Conservation (phyloP, 2,329 filamentous ascomycete genomes). For the Decorospora gaudefroyi region DNA sequence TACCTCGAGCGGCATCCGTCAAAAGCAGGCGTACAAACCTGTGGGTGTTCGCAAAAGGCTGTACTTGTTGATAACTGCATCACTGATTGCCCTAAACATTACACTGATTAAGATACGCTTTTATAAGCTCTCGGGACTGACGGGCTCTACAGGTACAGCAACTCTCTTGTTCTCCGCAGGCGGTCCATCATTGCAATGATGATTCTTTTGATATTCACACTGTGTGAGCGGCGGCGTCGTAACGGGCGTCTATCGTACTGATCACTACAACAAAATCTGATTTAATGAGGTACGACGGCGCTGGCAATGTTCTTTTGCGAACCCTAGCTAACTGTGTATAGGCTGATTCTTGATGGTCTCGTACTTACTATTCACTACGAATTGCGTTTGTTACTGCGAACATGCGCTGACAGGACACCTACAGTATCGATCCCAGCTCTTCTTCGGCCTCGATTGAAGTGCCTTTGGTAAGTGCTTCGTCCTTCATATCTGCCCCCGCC, state of each 20-base stretch:
- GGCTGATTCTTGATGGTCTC: slow-evolving; percentile 48
- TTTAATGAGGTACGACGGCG: slow-evolving; percentile 65
- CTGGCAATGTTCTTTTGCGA: background rate
- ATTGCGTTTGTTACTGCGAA: slow-evolving; percentile 15
- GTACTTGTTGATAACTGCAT: slow-evolving; percentile 73
- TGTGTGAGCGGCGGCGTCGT: slow-evolving; percentile 64
- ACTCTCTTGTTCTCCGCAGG: slow-evolving; percentile 40
- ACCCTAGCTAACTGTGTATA: slow-evolving; percentile 32
- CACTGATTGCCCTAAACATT: slow-evolving; percentile 57
- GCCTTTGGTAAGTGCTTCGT: slow-evolving; percentile 24
- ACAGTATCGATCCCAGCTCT: slow-evolving; percentile 8
- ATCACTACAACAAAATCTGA: slow-evolving; percentile 70
- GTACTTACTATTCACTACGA: slow-evolving; percentile 16
- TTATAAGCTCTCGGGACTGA: slow-evolving; percentile 16
- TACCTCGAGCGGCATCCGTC: slow-evolving; percentile 56
- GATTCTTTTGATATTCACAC: slow-evolving; percentile 68
- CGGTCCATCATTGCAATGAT: slow-evolving; percentile 61
- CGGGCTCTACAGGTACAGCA: slow-evolving; percentile 40
- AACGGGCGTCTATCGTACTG: slow-evolving; percentile 57
- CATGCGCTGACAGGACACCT: slow-evolving; percentile 29
- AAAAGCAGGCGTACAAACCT: slow-evolving; percentile 67
- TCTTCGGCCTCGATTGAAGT: background rate
- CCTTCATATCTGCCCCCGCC: slow-evolving; percentile 7
- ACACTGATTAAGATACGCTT: slow-evolving; percentile 7
- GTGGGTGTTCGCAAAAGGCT: slow-evolving; percentile 58